These are phyloP conservation scores for Rhypophila decipiens DNA, from an alignment of 495 filamentous ascomycete genomes.

Conservation along the genomic window DNA sequence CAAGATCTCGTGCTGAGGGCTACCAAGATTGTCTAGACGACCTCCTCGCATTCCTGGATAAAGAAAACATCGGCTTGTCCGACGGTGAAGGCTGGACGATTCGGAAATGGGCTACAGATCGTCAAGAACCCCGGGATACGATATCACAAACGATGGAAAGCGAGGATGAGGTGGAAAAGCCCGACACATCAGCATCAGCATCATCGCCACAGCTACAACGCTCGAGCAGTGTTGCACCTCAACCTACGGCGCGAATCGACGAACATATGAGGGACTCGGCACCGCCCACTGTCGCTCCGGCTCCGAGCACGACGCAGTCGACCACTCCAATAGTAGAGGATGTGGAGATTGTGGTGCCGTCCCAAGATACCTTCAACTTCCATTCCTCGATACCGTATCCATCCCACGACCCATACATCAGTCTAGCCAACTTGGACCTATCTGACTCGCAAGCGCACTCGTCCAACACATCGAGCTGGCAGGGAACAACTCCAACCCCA, in stretches of 20 bases:
- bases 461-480: conserved; percentile 15
- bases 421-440: conserved; percentile 44
- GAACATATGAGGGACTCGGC: conserved; percentile 41
- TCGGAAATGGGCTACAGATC: conserved; percentile 78
- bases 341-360: conserved; percentile 29
- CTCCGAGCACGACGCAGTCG: conserved; percentile 17
- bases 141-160: conserved; percentile 50
- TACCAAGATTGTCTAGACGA: conserved; percentile 96
- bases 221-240: conserved; percentile 37
- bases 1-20: conserved; percentile 67
- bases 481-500: neutral
- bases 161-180: conserved; percentile 64
- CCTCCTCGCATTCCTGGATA: conserved; percentile 74
- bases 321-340: conserved; percentile 22
- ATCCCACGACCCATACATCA: conserved; percentile 57
- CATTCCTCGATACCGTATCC: conserved; percentile 62
- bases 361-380: conserved; percentile 61
- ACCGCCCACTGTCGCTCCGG: conserved; percentile 9
- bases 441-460: conserved; percentile 34
- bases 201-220: conserved; percentile 57
- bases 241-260: conserved; percentile 31
- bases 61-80: conserved; percentile 64
- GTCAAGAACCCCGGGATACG: conserved; percentile 55
- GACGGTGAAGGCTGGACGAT: conserved; percentile 79
- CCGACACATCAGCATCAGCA: conserved; percentile 44